phyloP scores from a whole-genome alignment of 805 yeast species.

The Kuraishia hungarica region DNA sequence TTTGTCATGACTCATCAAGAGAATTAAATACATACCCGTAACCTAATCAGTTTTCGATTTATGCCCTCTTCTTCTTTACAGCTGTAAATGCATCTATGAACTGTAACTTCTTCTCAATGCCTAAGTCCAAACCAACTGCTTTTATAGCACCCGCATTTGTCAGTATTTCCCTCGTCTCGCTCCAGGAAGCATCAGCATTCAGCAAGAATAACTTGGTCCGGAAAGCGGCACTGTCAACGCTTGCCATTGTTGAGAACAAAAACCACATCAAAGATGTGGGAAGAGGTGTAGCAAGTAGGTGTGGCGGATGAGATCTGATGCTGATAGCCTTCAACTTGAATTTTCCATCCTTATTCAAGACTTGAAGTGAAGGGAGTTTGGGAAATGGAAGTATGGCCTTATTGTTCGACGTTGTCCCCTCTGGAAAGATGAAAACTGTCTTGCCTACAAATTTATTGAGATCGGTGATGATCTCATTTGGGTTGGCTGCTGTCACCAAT shows the following conservation, averaged over 20 bases:
- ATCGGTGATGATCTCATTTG: slow-evolving; percentile 6
- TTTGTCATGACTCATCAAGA: neutral
- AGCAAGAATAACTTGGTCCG: slow-evolving; percentile 14
- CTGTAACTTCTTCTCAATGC: slow-evolving; percentile 30
- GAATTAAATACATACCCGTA: neutral
- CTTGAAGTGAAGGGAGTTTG: slow-evolving; percentile 5
- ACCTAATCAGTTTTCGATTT: too few relatives aligned
- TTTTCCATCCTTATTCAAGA: slow-evolving; percentile 5
- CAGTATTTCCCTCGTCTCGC: slow-evolving; percentile 17
- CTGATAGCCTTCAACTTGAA: slow-evolving; percentile 27
- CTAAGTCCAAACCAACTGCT: slow-evolving; percentile 36
- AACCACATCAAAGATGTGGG: slow-evolving; percentile 12
- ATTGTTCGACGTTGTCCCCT: slow-evolving; percentile 85
- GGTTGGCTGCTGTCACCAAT: neutral
- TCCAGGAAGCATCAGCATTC: neutral
- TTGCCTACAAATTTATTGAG: slow-evolving; percentile 25
- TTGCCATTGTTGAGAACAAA: slow-evolving; percentile 7
- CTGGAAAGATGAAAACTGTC: slow-evolving; percentile 52
- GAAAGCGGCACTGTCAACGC: slow-evolving; percentile 8
- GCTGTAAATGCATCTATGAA: slow-evolving; percentile 26
- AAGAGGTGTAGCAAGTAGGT: slow-evolving; percentile 25
- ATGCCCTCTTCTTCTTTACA: neutral
- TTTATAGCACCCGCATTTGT: slow-evolving; percentile 40
- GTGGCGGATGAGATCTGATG: slow-evolving; percentile 28
- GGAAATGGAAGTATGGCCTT: slow-evolving; percentile 59